phyloP scores from a whole-genome alignment of 352 stramenopile species.

The Phytophthora melonis region DNA sequence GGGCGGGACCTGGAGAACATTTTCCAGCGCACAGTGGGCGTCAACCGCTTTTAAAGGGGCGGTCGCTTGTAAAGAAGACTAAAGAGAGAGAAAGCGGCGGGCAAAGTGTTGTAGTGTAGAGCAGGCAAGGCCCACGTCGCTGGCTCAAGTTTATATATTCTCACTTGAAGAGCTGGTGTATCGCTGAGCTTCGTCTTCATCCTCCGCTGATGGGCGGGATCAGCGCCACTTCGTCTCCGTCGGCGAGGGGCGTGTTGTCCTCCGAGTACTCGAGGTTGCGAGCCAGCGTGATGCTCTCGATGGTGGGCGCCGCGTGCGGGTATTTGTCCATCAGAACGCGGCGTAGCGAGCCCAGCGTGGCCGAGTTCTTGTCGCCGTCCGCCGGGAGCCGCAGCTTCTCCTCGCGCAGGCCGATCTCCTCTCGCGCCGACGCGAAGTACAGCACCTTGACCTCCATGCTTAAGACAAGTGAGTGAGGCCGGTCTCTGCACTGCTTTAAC shows the following conservation, averaged over 20 bases:
- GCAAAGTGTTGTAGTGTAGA: background rate
- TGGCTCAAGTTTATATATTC: constrained; percentile 20
- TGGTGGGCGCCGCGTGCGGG: constrained; percentile 50
- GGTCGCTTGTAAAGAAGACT: background rate
- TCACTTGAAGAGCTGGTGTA: constrained; percentile 3
- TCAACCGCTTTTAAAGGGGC: constrained; percentile 36
- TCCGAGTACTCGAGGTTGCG: constrained; percentile 80
- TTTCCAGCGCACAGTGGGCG: constrained; percentile 70
- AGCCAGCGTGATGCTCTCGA: constrained; percentile 72
- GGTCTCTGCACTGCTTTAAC: background rate
- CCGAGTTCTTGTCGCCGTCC: background rate
- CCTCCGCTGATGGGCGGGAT: constrained; percentile 82
- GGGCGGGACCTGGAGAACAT: constrained; percentile 69
- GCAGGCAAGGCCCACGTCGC: no score
- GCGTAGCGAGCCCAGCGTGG: constrained; percentile 58
- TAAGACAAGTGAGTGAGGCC: no score
- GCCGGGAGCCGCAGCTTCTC: constrained; percentile 52
- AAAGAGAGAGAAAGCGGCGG: background rate
- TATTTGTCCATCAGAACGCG: constrained; percentile 58
- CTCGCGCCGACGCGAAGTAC: constrained; percentile 83
- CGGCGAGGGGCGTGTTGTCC: constrained; percentile 53
- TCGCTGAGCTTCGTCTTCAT: constrained; percentile 1
- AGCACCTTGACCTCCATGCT: constrained; percentile 67
- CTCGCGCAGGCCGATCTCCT: constrained; percentile 78
- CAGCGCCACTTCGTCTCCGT: constrained; percentile 84